These are phyloP conservation scores for Dillenia turbinata DNA, from an alignment of 164 flowering plant genomes.

Conservation along the genomic window DNA sequence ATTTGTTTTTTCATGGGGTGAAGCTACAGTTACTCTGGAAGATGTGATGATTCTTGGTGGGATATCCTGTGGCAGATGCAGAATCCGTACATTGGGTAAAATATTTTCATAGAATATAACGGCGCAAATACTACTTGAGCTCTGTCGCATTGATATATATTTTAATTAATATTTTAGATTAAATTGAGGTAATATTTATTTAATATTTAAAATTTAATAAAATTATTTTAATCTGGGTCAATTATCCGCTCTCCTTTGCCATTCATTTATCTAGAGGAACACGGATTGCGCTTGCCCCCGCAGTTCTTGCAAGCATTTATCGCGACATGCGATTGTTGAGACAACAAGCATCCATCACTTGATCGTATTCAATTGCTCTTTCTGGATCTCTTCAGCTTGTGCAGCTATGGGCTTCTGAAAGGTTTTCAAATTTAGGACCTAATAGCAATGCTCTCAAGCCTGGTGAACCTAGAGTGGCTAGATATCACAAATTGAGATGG, in stretches of 20 bases:
- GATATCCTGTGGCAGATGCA: too few relatives aligned
- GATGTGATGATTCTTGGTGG: slow-evolving; percentile 37
- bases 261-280: slow-evolving; percentile 38
- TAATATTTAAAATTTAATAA: too few relatives aligned
- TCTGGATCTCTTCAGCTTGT: slow-evolving; percentile 25
- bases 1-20: slow-evolving; percentile 44
- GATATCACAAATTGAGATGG: slow-evolving; percentile 15
- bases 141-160: too few relatives aligned
- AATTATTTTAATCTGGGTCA: too few relatives aligned
- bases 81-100: too few relatives aligned
- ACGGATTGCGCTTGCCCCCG: slow-evolving; percentile 44
- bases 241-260: too few relatives aligned
- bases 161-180: too few relatives aligned
- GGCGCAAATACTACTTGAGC: too few relatives aligned
- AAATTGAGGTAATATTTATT: too few relatives aligned
- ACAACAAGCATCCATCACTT: slow-evolving; percentile 6
- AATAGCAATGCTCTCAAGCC: not conserved
- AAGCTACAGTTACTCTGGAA: slow-evolving; percentile 28
- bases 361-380: not conserved
- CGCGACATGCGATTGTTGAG: slow-evolving; percentile 31
- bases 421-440: slow-evolving; percentile 23
- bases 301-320: slow-evolving; percentile 48
- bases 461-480: slow-evolving; percentile 22
- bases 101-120: too few relatives aligned
- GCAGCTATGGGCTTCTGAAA: slow-evolving; percentile 32